Evolutionary conservation across 2,329 filamentous ascomycete species (phyloP), one percentile per base, ranked within the genome.

Genomic region (Arthroderma sp.): DNA sequence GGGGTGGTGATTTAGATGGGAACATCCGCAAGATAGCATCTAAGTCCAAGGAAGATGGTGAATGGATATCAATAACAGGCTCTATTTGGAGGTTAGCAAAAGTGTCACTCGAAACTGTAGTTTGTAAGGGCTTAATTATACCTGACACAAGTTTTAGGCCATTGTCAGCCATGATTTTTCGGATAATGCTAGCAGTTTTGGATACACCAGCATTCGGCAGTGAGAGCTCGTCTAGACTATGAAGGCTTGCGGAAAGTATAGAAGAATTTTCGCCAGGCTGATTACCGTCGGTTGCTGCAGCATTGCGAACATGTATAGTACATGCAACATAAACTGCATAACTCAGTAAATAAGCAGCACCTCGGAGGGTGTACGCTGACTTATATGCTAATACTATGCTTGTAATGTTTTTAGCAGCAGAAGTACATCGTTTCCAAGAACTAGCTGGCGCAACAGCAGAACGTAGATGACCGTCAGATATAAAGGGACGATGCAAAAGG

Each of bases 401-500:
- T 17, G 73, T 68, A 53, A 73, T 72, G 53, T 67, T 66, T 38
- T 65, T 66, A 5, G 72, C 69, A 61, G 72, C 61, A 61, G 59
- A 37, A 62, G 69, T 63, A 64, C 73, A 66, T 60, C 65, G 51
- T 65, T 68, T 66, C 67, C 66, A 69, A 3, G 66, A 68, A 37
- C 55, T 59, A 7, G 63, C 63, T 13, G 63, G 62, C 2, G 63
- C 57, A 35, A 61, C 62, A 6, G 62, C 61, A 55, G 63, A 63
- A 41, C 65, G 63, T 2, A 68, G 61, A 55, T 70, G 66, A 8
- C 67, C 66, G 47, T 66, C 63, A 3, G 62, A 69, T 0, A 76
- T 67, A 60, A 77, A 76, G 0, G 75, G 73, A 0, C 74, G 71
- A 57, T 77, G 73, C 8, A 77, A 68, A 0, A 77, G 66, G 49